These are phyloP conservation scores for Cyberlindnera sargentensis DNA, from an alignment of 805 yeast genomes.

Conservation along the genomic window DNA sequence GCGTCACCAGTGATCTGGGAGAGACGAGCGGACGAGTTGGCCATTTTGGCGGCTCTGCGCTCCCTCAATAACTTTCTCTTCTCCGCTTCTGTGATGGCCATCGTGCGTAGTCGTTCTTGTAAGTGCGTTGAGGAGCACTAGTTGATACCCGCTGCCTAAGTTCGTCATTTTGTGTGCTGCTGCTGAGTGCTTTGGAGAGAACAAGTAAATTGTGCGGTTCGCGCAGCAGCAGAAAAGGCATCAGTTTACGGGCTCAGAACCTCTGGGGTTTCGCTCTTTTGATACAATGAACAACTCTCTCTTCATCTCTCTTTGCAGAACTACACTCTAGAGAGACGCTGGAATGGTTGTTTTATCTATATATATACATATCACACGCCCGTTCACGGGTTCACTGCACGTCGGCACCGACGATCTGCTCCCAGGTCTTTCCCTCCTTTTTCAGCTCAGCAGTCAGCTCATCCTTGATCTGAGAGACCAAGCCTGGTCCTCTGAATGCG, in stretches of 20 bases:
- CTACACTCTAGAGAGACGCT: no score
- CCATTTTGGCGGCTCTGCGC: slow-evolving; percentile 23
- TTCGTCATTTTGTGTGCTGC: no score
- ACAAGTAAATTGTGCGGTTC: no score
- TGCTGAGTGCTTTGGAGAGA: no score
- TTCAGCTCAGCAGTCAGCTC: slow-evolving; percentile 53
- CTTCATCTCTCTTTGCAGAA: no score
- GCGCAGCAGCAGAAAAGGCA: no score
- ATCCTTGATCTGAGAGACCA: slow-evolving; percentile 53
- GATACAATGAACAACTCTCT: no score
- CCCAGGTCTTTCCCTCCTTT: slow-evolving; percentile 80
- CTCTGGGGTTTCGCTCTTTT: no score
- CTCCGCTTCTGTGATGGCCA: slow-evolving; percentile 20
- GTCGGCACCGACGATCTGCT: slow-evolving; percentile 65
- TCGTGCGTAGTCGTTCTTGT: background rate
- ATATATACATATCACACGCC: background rate
- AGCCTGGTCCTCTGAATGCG: slow-evolving; percentile 90
- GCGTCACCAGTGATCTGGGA: slow-evolving; percentile 22
- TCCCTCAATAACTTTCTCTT: slow-evolving; percentile 21
- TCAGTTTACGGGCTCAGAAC: no score
- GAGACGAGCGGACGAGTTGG: slow-evolving; percentile 15
- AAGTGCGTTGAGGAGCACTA: no score
- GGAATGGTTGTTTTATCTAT: no score
- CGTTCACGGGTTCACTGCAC: slow-evolving; percentile 5
- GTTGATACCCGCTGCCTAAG: no score